Conservation (phyloP, 108 stramenopile genomes). For the Skeletonema costatum region DNA sequence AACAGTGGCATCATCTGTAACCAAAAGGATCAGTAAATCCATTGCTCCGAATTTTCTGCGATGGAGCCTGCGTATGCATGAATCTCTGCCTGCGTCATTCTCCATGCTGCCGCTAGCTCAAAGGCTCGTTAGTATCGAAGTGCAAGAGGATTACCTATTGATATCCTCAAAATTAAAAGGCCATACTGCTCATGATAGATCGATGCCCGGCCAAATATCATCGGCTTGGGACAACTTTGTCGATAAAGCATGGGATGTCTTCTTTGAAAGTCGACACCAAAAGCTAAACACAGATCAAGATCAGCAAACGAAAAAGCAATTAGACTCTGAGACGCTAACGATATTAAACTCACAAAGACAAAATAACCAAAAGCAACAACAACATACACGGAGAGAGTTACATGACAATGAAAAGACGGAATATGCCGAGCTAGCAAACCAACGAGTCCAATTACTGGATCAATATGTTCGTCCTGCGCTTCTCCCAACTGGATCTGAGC, state of each 20-base stretch:
- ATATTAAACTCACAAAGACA: slow-evolving; percentile 11
- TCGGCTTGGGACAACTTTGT: slow-evolving; percentile 38
- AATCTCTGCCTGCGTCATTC: slow-evolving; percentile 9
- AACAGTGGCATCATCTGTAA: slow-evolving; percentile 21
- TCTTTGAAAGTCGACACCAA: slow-evolving; percentile 32
- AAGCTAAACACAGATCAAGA: slow-evolving; percentile 14
- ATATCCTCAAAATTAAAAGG: slow-evolving; percentile 4
- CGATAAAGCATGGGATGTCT: slow-evolving; percentile 35
- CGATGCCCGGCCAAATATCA: background rate
- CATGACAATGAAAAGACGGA: slow-evolving; percentile 1
- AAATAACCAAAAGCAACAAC: background rate
- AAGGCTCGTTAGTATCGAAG: slow-evolving; percentile 52
- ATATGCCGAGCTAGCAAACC: slow-evolving; percentile 2
- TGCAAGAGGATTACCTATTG: slow-evolving; percentile 49
- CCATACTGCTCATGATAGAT: background rate
- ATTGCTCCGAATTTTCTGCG: slow-evolving; percentile 35
- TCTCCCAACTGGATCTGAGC: slow-evolving; percentile 53
- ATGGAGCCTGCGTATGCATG: slow-evolving; percentile 31
- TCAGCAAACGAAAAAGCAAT: background rate
- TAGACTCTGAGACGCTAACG: background rate
- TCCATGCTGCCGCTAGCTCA: slow-evolving; percentile 59
- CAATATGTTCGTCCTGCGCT: slow-evolving; percentile 66
- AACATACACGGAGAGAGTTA: background rate
- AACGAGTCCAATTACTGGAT: slow-evolving; percentile 53
- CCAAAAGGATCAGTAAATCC: slow-evolving; percentile 37